These are phyloP conservation scores for Aspergillus wentii DNA, from an alignment of 495 filamentous ascomycete species.

Conservation along the genomic window DNA sequence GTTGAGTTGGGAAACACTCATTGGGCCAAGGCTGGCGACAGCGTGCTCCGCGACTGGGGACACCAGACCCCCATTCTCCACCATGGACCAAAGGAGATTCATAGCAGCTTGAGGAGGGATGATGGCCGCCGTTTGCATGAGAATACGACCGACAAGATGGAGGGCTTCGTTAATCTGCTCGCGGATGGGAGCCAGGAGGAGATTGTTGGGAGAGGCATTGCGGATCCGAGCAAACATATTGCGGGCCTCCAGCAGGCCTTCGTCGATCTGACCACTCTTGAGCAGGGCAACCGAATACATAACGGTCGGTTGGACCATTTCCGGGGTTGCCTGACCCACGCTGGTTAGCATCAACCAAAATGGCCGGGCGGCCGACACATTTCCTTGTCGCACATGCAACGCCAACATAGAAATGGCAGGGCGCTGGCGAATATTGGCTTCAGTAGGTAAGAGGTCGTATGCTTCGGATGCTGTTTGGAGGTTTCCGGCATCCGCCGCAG, in stretches of 20 bases:
- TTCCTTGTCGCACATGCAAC: slow-evolving; percentile 72
- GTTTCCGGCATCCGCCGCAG: slow-evolving; percentile 77
- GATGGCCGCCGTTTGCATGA: slow-evolving; percentile 43
- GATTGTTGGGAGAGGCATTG: slow-evolving; percentile 35
- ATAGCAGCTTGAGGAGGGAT: slow-evolving; percentile 50
- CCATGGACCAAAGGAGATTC: slow-evolving; percentile 68
- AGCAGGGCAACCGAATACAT: slow-evolving; percentile 84
- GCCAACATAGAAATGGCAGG: slow-evolving; percentile 83
- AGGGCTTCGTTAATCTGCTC: slow-evolving; percentile 86
- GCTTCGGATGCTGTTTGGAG: slow-evolving; percentile 64
- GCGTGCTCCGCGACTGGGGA: slow-evolving; percentile 59
- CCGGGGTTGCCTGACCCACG: slow-evolving; percentile 51
- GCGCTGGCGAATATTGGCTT: slow-evolving; percentile 45
- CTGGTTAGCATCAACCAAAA: slow-evolving; percentile 70
- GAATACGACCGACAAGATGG: slow-evolving; percentile 63
- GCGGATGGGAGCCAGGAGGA: slow-evolving; percentile 30
- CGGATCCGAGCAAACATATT: slow-evolving; percentile 80
- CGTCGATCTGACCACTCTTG: slow-evolving; percentile 70
- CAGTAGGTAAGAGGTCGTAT: slow-evolving; percentile 49
- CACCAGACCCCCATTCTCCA: slow-evolving; percentile 61
- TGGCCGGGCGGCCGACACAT: slow-evolving; percentile 66
- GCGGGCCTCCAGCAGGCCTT: slow-evolving; percentile 70
- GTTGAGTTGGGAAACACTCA: slow-evolving; percentile 51
- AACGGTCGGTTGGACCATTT: slow-evolving; percentile 77
- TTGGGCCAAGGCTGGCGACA: slow-evolving; percentile 54